Percentiles rank a stretch among this genome's conserved stretches.
phyloP scores from a whole-genome alignment of 225 moss, liverwort and hornwort genomes.

The Bryoerythrophyllum caledonicum region DNA sequence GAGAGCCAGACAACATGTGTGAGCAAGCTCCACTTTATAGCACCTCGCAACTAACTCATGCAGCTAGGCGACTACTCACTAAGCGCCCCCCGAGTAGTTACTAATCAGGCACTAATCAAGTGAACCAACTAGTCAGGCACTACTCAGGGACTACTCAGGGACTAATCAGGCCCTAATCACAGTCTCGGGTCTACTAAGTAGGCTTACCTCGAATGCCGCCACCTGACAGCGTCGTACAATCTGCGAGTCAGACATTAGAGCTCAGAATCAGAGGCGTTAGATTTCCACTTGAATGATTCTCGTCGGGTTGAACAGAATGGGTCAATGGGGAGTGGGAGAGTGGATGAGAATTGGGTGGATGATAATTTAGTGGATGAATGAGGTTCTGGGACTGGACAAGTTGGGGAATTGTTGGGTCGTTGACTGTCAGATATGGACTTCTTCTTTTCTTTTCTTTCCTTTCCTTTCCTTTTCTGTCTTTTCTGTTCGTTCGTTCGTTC shows the following conservation, averaged over 20 bases:
- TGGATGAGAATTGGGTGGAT: neutral
- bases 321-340: too few relatives aligned
- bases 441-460: too few relatives aligned
- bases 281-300: neutral
- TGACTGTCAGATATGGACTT: neutral
- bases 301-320: neutral
- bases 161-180: neutral
- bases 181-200: too few relatives aligned
- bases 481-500: too few relatives aligned
- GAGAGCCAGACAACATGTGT: too few relatives aligned
- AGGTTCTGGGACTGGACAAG: neutral
- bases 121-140: too few relatives aligned
- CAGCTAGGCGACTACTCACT: too few relatives aligned
- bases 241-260: neutral
- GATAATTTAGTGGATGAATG: too few relatives aligned
- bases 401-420: neutral
- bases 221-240: conserved; percentile 8
- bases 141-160: neutral
- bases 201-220: neutral
- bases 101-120: neutral
- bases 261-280: neutral
- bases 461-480: too few relatives aligned
- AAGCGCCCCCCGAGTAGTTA: too few relatives aligned
- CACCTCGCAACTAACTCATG: too few relatives aligned
- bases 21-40: too few relatives aligned